Evolutionary conservation across 108 stramenopile species (phyloP), one percentile per base, ranked within the genome.

Genomic region (Cyclotella baltica): DNA sequence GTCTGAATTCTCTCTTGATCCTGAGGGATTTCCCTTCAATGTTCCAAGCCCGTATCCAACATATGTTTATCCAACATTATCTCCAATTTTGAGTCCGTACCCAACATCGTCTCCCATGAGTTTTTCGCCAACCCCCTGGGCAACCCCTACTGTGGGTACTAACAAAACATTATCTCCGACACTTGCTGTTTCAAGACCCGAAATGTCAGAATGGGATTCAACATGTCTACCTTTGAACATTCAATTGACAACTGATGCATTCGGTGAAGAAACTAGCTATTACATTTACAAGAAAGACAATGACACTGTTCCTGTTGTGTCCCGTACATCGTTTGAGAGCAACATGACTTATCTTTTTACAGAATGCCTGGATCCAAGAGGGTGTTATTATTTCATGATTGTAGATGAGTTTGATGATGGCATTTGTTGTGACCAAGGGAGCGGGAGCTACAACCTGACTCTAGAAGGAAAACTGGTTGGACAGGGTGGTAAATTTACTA

Each of bases 181-280:
- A n/a, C 18, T n/a, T 52, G 19, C 4, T 4, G 18, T 52, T 4
- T 19, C 4, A n/a, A 52, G 10, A n/a, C 10, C 19, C 51, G 4
- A 20, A 4, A 52, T n/a, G 4, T 52, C 51, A 10, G 4, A 19
- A 43, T 43, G 40, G 10, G 40, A 43, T 10, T 13, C 40, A 4
- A 30, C 9, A 18, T 22, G 20, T 18, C 27, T 70, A 13, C 3
- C 3, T 10, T 53, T 70, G 13, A 53, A 52, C 28, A 52, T 70
- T 28, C 13, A 30, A 70, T 19, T 61, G 19, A 16, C 34, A 8
- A 70, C 68, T 28, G 68, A 70, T 55, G 68, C 68, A 30, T 70
- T 70, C 20, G 68, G 68, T 9, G 33, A 53, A 53, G 68, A 70
- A 30, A 70, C 68, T 10, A 55, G 30, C 6, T 70, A 27, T 50